Conservation (phyloP, 2,329 filamentous ascomycete species). For the Pyrenochaeta sp. region DNA sequence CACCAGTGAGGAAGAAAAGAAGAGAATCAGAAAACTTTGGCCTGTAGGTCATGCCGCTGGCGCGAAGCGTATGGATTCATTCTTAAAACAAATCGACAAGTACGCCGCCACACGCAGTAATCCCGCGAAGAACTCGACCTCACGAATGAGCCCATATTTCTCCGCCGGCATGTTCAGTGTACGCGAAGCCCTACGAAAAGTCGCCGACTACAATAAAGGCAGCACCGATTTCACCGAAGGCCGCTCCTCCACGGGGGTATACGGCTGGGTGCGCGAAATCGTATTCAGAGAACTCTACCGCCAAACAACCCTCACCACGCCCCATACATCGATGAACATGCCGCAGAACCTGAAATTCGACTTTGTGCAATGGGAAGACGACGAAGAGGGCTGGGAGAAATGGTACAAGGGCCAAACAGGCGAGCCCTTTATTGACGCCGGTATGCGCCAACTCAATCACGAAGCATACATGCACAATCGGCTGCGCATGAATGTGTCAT, state of each 20-base stretch:
- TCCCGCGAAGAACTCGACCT: slow-evolving; percentile 53
- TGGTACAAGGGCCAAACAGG: slow-evolving; percentile 59
- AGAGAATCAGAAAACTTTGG: slow-evolving; percentile 55
- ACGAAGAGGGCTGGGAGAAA: slow-evolving; percentile 59
- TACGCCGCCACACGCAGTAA: slow-evolving; percentile 55
- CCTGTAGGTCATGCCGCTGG: slow-evolving; percentile 56
- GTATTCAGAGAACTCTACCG: slow-evolving; percentile 62
- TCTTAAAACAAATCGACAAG: slow-evolving; percentile 52
- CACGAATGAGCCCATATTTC: slow-evolving; percentile 56
- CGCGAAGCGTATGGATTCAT: slow-evolving; percentile 51
- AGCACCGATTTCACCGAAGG: slow-evolving; percentile 55
- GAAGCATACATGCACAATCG: slow-evolving; percentile 64
- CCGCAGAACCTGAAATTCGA: slow-evolving; percentile 63
- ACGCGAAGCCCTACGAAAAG: slow-evolving; percentile 55
- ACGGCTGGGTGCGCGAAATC: slow-evolving; percentile 61
- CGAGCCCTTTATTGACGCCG: slow-evolving; percentile 61
- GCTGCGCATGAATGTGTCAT: slow-evolving; percentile 59
- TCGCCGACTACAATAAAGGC: slow-evolving; percentile 53
- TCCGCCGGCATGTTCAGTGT: slow-evolving; percentile 56
- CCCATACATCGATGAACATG: slow-evolving; percentile 60
- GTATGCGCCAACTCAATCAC: slow-evolving; percentile 59
- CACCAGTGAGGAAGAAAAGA: slow-evolving; percentile 47
- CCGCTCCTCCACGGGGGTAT: slow-evolving; percentile 48
- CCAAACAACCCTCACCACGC: slow-evolving; percentile 57
- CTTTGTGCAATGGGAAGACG: slow-evolving; percentile 60